Base-by-base conservation (phyloP, 371 early-diverging fungal genomes). In the Apophysomyces sp. region DNA sequence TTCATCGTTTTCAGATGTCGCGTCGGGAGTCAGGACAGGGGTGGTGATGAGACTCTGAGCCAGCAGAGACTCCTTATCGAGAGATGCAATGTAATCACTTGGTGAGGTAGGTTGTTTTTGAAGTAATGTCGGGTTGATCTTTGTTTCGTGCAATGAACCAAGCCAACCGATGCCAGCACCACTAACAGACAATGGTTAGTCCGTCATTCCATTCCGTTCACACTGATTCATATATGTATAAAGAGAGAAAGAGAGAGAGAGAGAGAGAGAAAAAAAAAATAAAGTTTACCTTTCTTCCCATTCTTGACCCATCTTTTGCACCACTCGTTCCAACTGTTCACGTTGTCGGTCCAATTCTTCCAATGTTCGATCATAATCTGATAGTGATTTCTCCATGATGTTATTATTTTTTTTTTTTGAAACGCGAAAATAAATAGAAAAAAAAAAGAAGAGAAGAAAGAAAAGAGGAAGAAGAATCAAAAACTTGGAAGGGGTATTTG, bases 121-220 rank as follows among this genome's bases (percentile, higher is more conserved):
- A 34, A 37, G 44, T 40, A 18, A 55, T 34, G 39, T 31, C 15
- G 34, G 54, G 27, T 52, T 37, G 36, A n/a, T 58, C 58, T 55
- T 37, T 55, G 58, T 61, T 67, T 63, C 36, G 21, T 69, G 69
- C n/a, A 75, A 51, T 12, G 73, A 67, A 12, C 72, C 74, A 34
- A 80, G 53, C 81, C 81, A 80, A 26, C 76, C 78, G 44, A 80
- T 77, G 11, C 81, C 81, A 18, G 81, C 71, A 24, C 81, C 81
- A 72, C 81, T 80, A 18, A n/a, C n/a, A n/a, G n/a, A n/a, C n/a
- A n/a, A n/a, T n/a, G n/a, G n/a, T n/a, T n/a, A n/a, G n/a, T n/a
- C n/a, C n/a, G n/a, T n/a, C n/a, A n/a, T n/a, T n/a, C n/a, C n/a
- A n/a, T n/a, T n/a, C n/a, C n/a, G n/a, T n/a, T n/a, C n/a, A n/a